A percentile compares a stretch with the other conserved stretches of the same genome.
These are phyloP conservation scores for Wallemia hederae DNA, from an alignment of 1,284 basidiomycete genomes.

Conservation along the genomic window DNA sequence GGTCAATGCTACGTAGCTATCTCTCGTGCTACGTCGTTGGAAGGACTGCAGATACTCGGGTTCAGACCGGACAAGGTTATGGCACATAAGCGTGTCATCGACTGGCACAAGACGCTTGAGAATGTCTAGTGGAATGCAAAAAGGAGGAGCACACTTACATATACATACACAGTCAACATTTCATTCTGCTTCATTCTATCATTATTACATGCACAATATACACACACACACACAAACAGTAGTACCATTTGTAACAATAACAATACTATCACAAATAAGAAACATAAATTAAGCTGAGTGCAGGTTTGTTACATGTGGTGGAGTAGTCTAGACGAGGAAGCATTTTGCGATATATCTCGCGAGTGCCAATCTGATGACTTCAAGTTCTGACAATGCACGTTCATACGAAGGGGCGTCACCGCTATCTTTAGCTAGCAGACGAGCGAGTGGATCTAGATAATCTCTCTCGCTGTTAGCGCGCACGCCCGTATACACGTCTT, in stretches of 20 bases:
- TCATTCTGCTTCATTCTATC: not conserved
- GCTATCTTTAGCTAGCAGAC: constrained; percentile 2
- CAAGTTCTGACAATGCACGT: constrained; percentile 9
- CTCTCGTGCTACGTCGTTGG: constrained; percentile 69
- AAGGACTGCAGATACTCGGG: constrained; percentile 64
- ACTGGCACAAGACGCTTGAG: not conserved
- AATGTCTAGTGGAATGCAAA: not conserved
- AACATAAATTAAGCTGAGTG: no score
- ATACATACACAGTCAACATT: not conserved
- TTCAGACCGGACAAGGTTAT: constrained; percentile 51
- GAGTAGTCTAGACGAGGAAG: no score
- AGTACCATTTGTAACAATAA: not conserved
- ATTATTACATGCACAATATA: no score
- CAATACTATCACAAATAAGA: no score
- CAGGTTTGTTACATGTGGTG: no score
- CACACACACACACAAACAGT: no score
- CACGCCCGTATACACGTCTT: constrained; percentile 8
- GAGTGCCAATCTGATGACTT: constrained; percentile 9
- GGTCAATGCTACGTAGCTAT: constrained; percentile 86
- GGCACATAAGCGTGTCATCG: not conserved
- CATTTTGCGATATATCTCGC: constrained; percentile 5
- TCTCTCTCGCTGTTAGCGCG: constrained; percentile 5
- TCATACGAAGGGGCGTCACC: constrained; percentile 3
- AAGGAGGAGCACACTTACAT: constrained; percentile 3
- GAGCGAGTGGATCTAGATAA: constrained; percentile 7